Evolutionary conservation across 257 asterid genomes (phyloP).

Genomic region (Ocimum tenuiflorum): DNA sequence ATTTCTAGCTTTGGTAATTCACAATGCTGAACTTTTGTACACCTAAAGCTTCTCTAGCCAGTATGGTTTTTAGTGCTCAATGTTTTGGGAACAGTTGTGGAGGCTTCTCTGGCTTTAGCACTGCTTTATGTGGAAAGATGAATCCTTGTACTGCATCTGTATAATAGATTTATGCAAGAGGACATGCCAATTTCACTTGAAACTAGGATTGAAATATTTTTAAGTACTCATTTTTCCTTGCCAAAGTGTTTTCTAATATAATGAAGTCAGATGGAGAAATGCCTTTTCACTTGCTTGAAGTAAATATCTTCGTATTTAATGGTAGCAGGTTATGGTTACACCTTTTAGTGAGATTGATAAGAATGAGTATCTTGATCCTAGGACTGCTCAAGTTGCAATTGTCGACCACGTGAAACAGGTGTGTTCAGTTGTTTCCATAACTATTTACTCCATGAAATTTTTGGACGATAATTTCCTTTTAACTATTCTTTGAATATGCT

Average conservation of each 20-base stretch:
- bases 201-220: not conserved
- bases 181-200: slow-evolving; percentile 5
- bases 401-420: slow-evolving; percentile 94
- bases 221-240: not conserved
- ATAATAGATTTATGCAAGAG: not conserved
- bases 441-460: slow-evolving; percentile 1
- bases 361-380: slow-evolving; percentile 83
- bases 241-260: not conserved
- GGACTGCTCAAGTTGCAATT: slow-evolving; percentile 84
- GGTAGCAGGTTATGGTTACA: slow-evolving; percentile 68
- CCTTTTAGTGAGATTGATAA: slow-evolving; percentile 59
- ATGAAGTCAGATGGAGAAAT: not conserved
- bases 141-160: not conserved
- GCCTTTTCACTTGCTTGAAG: not conserved
- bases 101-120: not conserved
- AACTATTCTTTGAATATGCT: slow-evolving; percentile 4
- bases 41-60: not conserved
- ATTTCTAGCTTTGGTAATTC: not conserved
- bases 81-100: slow-evolving; percentile 3
- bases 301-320: not conserved
- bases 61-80: not conserved
- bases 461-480: not conserved
- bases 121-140: not conserved
- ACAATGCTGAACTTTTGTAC: not conserved
- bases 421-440: slow-evolving; percentile 7